These are phyloP conservation scores for Cucurbita ficifolia DNA, from an alignment of 306 rosid genomes.

Conservation along the genomic window DNA sequence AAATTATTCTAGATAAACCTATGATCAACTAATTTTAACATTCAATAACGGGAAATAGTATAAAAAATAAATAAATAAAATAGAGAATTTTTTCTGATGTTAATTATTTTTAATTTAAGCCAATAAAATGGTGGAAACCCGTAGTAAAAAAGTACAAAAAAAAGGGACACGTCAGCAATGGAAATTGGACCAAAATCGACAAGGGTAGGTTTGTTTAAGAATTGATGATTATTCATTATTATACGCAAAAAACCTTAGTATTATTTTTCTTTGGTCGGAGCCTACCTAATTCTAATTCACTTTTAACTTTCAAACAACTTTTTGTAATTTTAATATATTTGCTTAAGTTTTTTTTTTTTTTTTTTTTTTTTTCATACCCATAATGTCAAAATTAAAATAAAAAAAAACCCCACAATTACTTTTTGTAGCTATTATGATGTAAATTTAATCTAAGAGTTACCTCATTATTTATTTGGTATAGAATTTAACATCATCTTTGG, in stretches of 20 bases:
- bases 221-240: neutral
- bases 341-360: neutral
- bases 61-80: too few species aligned
- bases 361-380: too few species aligned
- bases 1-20: too few species aligned
- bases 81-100: too few species aligned
- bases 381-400: neutral
- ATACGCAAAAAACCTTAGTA: slow-evolving; percentile 11
- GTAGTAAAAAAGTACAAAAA: neutral
- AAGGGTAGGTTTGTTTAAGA: neutral
- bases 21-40: too few species aligned
- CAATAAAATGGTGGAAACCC: neutral
- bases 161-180: neutral
- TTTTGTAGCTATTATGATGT: neutral
- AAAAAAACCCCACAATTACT: neutral
- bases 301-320: slow-evolving; percentile 11
- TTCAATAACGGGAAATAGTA: too few species aligned
- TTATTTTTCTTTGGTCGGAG: neutral
- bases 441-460: neutral
- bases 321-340: neutral
- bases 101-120: neutral
- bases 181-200: neutral
- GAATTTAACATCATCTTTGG: too few species aligned
- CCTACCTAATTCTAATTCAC: slow-evolving; percentile 2
- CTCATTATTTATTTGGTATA: neutral